These are phyloP conservation scores for Penicillium parvum DNA, from an alignment of 495 filamentous ascomycete species.

Conservation along the genomic window DNA sequence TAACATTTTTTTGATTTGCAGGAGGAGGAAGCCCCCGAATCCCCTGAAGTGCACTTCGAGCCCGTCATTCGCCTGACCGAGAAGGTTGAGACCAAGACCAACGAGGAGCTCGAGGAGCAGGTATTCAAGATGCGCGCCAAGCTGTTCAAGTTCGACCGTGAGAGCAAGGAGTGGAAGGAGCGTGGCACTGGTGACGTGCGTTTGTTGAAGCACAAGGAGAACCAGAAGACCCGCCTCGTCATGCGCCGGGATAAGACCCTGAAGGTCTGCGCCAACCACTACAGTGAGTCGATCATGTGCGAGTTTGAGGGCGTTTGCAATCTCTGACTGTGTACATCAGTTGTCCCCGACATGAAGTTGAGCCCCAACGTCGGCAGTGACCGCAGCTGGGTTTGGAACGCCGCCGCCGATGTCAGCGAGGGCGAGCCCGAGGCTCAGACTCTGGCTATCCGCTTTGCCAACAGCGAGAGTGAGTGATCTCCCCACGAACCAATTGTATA, in stretches of 20 bases:
- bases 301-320: not conserved
- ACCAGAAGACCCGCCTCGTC: conserved; percentile 93
- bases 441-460: conserved; percentile 95
- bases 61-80: conserved; percentile 92
- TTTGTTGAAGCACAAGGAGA: conserved; percentile 97
- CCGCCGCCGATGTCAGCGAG: conserved; percentile 94
- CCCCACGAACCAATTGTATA: no score
- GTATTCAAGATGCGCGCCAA: conserved; percentile 99
- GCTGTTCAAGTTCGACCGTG: conserved; percentile 95
- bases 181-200: conserved; percentile 95
- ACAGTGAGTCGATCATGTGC: conserved; percentile 59
- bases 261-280: conserved; percentile 99
- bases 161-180: conserved; percentile 96
- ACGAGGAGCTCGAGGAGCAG: conserved; percentile 97
- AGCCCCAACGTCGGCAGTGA: conserved; percentile 96
- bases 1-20: no score
- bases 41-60: conserved; percentile 93
- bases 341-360: conserved; percentile 98
- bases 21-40: conserved; percentile 70
- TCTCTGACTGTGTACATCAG: conserved; percentile 43
- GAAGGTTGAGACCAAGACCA: conserved; percentile 94
- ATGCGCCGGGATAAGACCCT: conserved; percentile 99
- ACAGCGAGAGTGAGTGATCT: conserved; percentile 94
- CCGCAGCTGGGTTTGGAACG: conserved; percentile 99
- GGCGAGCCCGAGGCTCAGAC: conserved; percentile 95